Percentiles rank a stretch among this genome's conserved stretches.
phyloP scores from a whole-genome alignment of 352 stramenopile genomes.

The Pythium oligandrum region DNA sequence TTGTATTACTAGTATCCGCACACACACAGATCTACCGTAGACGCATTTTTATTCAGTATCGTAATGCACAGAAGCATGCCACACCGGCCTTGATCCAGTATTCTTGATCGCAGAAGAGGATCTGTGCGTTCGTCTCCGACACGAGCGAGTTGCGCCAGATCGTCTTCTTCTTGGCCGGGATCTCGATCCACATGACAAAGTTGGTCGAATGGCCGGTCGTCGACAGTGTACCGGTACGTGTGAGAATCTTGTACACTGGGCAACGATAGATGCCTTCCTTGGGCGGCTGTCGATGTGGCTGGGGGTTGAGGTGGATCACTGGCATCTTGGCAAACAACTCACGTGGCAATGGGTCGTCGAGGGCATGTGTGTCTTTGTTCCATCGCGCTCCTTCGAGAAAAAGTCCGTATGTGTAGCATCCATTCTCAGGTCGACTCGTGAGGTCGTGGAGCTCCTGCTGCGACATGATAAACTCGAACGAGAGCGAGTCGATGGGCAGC shows the following conservation, averaged over 20 bases:
- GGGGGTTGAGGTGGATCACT: constrained; percentile 77
- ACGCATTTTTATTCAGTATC: constrained; percentile 42
- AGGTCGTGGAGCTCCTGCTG: constrained; percentile 49
- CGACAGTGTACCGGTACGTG: constrained; percentile 86
- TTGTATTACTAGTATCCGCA: neutral
- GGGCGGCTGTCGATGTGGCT: constrained; percentile 50
- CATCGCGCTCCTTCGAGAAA: constrained; percentile 91
- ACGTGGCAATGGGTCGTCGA: constrained; percentile 45
- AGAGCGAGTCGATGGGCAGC: constrained; percentile 90
- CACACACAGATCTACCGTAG: neutral
- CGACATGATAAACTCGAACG: constrained; percentile 88
- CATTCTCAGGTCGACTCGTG: constrained; percentile 50
- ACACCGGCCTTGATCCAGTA: constrained; percentile 80
- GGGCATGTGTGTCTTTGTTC: constrained; percentile 43
- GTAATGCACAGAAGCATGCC: constrained; percentile 73
- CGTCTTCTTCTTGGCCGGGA: constrained; percentile 79
- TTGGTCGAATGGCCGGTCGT: constrained; percentile 97
- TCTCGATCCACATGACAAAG: constrained; percentile 97
- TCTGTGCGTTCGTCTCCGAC: constrained; percentile 66
- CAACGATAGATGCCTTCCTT: constrained; percentile 77
- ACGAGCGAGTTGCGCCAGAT: constrained; percentile 58
- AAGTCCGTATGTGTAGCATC: constrained; percentile 89
- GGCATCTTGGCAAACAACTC: constrained; percentile 50
- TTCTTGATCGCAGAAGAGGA: constrained; percentile 62
- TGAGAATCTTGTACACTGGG: constrained; percentile 90